These are phyloP conservation scores for Cydonia oblonga DNA, from an alignment of 331 rosid species.

Conservation along the genomic window DNA sequence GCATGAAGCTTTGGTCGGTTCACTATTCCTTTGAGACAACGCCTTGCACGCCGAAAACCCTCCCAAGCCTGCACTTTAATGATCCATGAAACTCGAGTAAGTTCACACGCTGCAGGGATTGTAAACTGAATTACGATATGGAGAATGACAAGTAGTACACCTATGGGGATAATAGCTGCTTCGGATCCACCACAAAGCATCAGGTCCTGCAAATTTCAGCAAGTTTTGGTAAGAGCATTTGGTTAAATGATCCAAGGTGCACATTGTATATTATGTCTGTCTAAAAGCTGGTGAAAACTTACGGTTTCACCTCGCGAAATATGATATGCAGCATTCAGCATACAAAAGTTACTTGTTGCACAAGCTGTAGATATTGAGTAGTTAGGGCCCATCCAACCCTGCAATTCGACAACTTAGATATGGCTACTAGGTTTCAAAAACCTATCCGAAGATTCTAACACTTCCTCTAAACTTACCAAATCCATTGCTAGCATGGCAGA, in stretches of 20 bases:
- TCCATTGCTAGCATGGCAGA: conserved; percentile 25
- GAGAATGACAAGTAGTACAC: background rate
- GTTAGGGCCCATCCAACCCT: conserved; percentile 37
- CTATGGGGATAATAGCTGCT: conserved; percentile 19
- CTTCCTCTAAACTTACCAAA: conserved; percentile 9
- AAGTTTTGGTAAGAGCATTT: background rate
- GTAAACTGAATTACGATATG: background rate
- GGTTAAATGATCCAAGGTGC: background rate
- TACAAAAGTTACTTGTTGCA: conserved; percentile 21
- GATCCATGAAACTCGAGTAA: background rate
- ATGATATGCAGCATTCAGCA: conserved; percentile 25
- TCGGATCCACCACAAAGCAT: conserved; percentile 23
- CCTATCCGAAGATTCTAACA: background rate
- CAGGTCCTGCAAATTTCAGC: conserved; percentile 5
- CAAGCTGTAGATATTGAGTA: conserved; percentile 25
- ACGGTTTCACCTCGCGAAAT: conserved; percentile 20
- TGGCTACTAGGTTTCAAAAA: background rate
- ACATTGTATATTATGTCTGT: no score
- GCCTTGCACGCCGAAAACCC: conserved; percentile 9
- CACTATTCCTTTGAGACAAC: conserved; percentile 15
- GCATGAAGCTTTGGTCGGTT: conserved; percentile 30
- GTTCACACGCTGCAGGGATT: background rate
- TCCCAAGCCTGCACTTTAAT: conserved; percentile 14
- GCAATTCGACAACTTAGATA: background rate
- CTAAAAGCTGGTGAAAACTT: background rate